Evolutionary conservation across 2,329 filamentous ascomycete genomes (phyloP), one percentile per base, ranked within the genome.

Genomic region (Tolypocladium inflatum): DNA sequence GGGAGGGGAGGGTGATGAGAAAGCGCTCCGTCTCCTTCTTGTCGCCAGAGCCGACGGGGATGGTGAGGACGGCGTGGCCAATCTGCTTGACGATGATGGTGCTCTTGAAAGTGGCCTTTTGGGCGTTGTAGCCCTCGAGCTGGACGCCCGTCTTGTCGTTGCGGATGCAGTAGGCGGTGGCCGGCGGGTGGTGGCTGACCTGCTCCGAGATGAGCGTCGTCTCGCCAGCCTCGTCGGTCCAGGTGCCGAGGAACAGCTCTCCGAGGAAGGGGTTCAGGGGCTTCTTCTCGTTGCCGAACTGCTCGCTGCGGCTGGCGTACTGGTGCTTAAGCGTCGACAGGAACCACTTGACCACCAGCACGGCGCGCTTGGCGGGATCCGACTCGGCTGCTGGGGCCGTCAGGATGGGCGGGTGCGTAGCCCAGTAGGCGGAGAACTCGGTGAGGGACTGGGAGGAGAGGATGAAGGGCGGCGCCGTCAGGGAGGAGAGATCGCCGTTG

Each of bases 1-100:
- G 83, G 35, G 86, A 85, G 1, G 93, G 94, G 30, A 97, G 86
- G 11, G 91, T 96, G 71, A 97, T 96, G 62, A 97, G 81, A 77
- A 95, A 95, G 64, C 83, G 86, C 70, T 94, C 90, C 33, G 73
- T 73, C 37, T 76, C 66, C 54, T 64, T 60, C 41, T 66, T 61
- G 21, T 63, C 70, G 23, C 68, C 68, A 13, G 66, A 65, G 10
- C 67, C 62, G 39, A 74, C 63, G 13, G 89, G 87, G 59, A 97
- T 77, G 55, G 90, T 89, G 62, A 93, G 81, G 39, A 95, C 78
- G 45, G 92, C 92, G 69, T 97, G 92, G 41, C 93, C 93, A 65
- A 95, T 88, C 76, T 96, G 91, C 80, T 95, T 96, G 69, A 99
- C 88, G 68, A 93, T 89, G 73, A 97, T 97, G 51, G 93, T 96